Conservation (phyloP, 257 asterid species). For the Solanum sitiens region DNA sequence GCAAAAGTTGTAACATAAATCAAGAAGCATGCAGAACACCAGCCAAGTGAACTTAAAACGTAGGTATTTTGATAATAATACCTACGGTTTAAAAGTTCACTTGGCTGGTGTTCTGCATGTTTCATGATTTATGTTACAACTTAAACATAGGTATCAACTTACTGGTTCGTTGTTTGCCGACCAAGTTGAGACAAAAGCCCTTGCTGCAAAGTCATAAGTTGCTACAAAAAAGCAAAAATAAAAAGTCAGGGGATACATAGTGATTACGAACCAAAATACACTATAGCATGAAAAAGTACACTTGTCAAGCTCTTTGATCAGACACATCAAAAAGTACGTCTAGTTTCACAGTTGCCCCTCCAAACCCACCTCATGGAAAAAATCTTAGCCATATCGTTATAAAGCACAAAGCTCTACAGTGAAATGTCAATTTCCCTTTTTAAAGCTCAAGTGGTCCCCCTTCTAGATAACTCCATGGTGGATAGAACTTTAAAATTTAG, state of each 20-base stretch:
- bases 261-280: neutral
- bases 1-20: neutral
- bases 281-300: neutral
- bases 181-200: slow-evolving; percentile 38
- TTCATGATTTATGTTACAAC: neutral
- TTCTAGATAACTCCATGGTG: neutral
- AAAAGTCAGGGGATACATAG: neutral
- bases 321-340: neutral
- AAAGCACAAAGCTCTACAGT: neutral
- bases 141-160: slow-evolving; percentile 5
- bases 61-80: too few relatives aligned
- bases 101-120: too few relatives aligned
- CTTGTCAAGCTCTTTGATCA: neutral
- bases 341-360: neutral
- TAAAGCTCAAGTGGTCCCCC: neutral
- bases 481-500: neutral
- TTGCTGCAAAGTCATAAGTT: slow-evolving; percentile 34
- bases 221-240: slow-evolving; percentile 15
- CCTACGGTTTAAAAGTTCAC: too few relatives aligned
- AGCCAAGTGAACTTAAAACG: neutral
- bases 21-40: neutral
- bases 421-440: neutral
- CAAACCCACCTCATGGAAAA: neutral
- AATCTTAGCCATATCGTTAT: neutral
- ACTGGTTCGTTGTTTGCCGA: slow-evolving; percentile 29